Evolutionary conservation across 371 early-diverging fungal species (phyloP), one percentile per base, ranked within the genome.

Genomic region (Fennellomyces sp.): DNA sequence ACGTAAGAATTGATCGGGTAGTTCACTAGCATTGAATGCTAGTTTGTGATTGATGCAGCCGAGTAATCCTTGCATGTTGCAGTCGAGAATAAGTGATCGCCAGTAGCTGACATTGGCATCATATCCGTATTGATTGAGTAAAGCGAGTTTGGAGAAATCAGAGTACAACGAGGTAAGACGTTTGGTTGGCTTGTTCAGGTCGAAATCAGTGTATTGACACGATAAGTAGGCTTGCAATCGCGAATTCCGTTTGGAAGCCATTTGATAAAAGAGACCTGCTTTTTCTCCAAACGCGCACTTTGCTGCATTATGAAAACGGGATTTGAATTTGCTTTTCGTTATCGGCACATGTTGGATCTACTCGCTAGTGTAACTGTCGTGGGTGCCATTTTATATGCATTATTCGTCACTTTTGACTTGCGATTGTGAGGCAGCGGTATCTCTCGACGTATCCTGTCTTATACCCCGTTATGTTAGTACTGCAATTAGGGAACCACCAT

Each of bases 91-190:
- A 29, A 65, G 52, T 11, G 65, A 52, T 6, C 62, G 53, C 69
- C 69, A 69, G 26, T 65, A 69, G n/a, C 50, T 41, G 11, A 67
- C 59, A 26, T 67, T 67, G 33, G 51, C 29, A 38, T 67, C 56
- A 25, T 63, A 67, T 13, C 52, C 68, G 27, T 63, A 59, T 17
- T 36, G 47, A 42, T 67, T 67, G n/a, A 63, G 5, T 2, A 63
- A 25, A 17, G 52, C 50, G 26, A 63, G 33, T 39, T 63, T 67
- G 5, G 59, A 59, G 30, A 67, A 67, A 39, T 67, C 68, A 0
- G 68, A 63, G 36, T 63, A 67, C 5, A 67, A 52, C 2, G 68
- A 63, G 8, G 50, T 42, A 1, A 67, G 36, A 3, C 68, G 59
- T 31, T 63, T 51, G 2, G 68, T 63, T 12, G 63, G 58, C 19